Evolutionary conservation across 371 early-diverging fungal species (phyloP).

Genomic region (Cokeromyces recurvatus): DNA sequence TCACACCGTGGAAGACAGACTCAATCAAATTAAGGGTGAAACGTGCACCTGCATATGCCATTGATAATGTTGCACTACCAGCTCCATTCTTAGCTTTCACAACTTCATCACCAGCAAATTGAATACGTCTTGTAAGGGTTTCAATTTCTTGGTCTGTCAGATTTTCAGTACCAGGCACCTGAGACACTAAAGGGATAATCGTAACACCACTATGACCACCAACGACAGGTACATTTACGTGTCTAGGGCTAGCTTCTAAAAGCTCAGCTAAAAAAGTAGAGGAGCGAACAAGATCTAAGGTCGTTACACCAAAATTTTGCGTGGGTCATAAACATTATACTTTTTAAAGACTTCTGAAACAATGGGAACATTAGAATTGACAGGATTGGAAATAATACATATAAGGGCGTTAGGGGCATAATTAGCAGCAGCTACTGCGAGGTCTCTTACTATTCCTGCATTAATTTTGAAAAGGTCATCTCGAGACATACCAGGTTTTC

Average conservation of each 20-base stretch:
- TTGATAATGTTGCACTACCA: constrained; percentile 80
- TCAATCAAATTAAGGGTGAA: constrained; percentile 72
- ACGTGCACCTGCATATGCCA: constrained; percentile 90
- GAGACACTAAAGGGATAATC: constrained; percentile 76
- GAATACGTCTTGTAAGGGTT: constrained; percentile 76
- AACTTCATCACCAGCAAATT: constrained; percentile 93
- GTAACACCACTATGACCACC: constrained; percentile 92
- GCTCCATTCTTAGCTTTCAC: constrained; percentile 87
- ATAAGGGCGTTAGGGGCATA: constrained; percentile 79
- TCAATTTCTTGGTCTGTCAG: constrained; percentile 68
- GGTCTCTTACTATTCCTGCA: constrained; percentile 79
- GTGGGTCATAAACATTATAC: constrained; percentile 72
- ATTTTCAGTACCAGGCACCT: constrained; percentile 40
- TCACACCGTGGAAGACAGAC: constrained; percentile 56
- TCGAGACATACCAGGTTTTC: constrained; percentile 92
- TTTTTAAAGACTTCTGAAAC: constrained; percentile 80
- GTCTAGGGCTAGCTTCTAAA: constrained; percentile 42
- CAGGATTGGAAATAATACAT: constrained; percentile 87
- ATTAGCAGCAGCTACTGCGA: constrained; percentile 76
- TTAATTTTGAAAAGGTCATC: constrained; percentile 88
- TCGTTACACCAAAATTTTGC: constrained; percentile 87
- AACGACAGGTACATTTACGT: constrained; percentile 68
- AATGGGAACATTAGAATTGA: constrained; percentile 91
- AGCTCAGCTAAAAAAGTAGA: constrained; percentile 70
- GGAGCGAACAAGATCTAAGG: constrained; percentile 84